Base-by-base conservation (phyloP, 371 early-diverging fungal genomes). In the Chytridium lagenaria region DNA sequence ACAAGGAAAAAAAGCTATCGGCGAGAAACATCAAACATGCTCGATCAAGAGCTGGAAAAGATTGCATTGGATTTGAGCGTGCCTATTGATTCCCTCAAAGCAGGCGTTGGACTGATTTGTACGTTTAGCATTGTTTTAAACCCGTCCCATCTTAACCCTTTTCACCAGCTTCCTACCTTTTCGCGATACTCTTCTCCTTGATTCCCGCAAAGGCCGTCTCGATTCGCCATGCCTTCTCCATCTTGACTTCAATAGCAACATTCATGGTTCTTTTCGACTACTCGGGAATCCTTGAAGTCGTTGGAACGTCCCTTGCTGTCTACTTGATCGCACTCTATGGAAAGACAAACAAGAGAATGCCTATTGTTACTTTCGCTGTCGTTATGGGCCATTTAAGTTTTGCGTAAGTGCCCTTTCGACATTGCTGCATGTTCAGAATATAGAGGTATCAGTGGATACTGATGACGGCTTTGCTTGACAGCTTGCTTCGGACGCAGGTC, bases 361-460 rank as follows among this genome's bases (percentile, higher is more conserved):
- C 95, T 0, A 78, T 85, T 70, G 70, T 90, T 5, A 92, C 92
- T 50, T 94, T 94, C 80, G 70, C 86, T 1, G 77, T 86, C 36
- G 88, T 89, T 2, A 90, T 96, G 92, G 71, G 75, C 37, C 94
- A 94, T 75, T 87, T 96, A 90, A 87, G 90, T 50, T 78, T 86
- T 50, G 87, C 85, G 91, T 69, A 15, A 23, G 37, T 49, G 50
- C 16, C 16, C 10, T 52, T 31, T 70, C 57, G 50, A n/a, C 68
- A 33, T 23, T 15, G 33, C 52, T 1, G 50, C n/a, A n/a, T n/a
- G n/a, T n/a, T n/a, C n/a, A n/a, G n/a, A n/a, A n/a, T n/a, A n/a
- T n/a, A n/a, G n/a, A n/a, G n/a, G n/a, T n/a, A n/a, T n/a, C 38
- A 19, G 31, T 26, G n/a, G 0, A 12, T 67, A 55, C 26, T 34